A percentile compares a stretch with the other conserved stretches of the same genome.
Conservation (phyloP, 225 moss, liverwort and hornwort genomes). For the Antitrichia curtipendula region DNA sequence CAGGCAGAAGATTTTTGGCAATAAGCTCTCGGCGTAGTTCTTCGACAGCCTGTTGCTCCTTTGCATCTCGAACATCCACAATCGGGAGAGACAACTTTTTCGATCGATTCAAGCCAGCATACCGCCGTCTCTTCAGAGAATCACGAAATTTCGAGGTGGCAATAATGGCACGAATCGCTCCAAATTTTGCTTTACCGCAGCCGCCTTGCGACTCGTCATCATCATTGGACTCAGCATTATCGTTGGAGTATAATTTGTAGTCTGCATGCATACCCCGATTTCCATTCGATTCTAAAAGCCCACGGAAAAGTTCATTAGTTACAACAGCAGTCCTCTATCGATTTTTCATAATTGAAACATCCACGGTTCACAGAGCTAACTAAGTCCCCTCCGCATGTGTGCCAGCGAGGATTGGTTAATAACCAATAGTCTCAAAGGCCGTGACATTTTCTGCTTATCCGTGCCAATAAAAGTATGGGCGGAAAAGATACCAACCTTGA, state of each 20-base stretch:
- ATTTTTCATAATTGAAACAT: background rate
- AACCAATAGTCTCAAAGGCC: background rate
- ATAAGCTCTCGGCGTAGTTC: slow-evolving; percentile 39
- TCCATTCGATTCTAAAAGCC: slow-evolving; percentile 10
- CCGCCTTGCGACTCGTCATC: slow-evolving; percentile 13
- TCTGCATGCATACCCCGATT: background rate
- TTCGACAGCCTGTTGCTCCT: slow-evolving; percentile 42
- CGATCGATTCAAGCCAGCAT: slow-evolving; percentile 5
- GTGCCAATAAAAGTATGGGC: background rate
- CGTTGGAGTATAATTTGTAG: slow-evolving; percentile 2
- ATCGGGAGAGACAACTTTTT: slow-evolving; percentile 37
- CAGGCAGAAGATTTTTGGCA: slow-evolving; percentile 19
- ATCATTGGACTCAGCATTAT: slow-evolving; percentile 13
- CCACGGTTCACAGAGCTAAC: background rate
- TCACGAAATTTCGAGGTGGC: slow-evolving; percentile 31
- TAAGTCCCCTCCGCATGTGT: background rate
- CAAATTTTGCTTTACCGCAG: slow-evolving; percentile 31
- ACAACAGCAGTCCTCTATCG: background rate
- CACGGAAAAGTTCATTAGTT: background rate
- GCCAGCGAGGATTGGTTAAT: background rate
- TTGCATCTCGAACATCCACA: slow-evolving; percentile 36
- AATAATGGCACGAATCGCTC: slow-evolving; percentile 36
- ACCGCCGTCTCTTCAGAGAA: slow-evolving; percentile 29
- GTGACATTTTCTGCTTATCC: background rate
- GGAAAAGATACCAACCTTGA: slow-evolving; percentile 19